Conservation (phyloP, 306 rosid species). For the Mimosa bimucronata region DNA sequence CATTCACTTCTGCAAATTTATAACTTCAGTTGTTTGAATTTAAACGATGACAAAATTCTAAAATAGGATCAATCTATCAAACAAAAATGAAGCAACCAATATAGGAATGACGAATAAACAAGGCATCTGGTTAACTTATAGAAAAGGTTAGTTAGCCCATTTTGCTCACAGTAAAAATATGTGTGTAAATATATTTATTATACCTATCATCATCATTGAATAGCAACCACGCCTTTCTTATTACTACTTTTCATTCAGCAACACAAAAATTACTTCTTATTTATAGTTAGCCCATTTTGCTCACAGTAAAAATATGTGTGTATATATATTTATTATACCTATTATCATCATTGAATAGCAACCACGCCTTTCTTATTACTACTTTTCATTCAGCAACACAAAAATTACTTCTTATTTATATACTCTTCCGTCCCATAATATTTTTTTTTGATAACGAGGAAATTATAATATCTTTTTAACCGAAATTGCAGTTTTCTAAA, state of each 20-base stretch:
- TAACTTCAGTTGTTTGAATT: slow-evolving; percentile 2
- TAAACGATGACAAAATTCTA: background rate
- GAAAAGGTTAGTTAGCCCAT: background rate
- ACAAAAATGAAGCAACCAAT: background rate
- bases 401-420: background rate
- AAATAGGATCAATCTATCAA: background rate
- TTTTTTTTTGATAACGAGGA: too few relatives aligned
- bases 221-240: background rate
- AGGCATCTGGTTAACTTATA: background rate
- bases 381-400: background rate
- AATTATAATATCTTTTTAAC: too few relatives aligned
- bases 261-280: background rate
- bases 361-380: background rate
- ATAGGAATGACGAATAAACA: background rate
- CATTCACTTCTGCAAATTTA: slow-evolving; percentile 77
- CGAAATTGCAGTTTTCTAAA: too few relatives aligned
- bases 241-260: background rate
- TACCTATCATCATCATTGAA: background rate
- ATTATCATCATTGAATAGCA: background rate
- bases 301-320: background rate
- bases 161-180: background rate
- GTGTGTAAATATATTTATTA: background rate
- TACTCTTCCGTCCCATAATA: too few relatives aligned
- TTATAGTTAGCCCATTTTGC: background rate
- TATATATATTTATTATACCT: background rate